Evolutionary conservation across 495 filamentous ascomycete genomes (phyloP).

Genomic region (Oidiodendron maius): DNA sequence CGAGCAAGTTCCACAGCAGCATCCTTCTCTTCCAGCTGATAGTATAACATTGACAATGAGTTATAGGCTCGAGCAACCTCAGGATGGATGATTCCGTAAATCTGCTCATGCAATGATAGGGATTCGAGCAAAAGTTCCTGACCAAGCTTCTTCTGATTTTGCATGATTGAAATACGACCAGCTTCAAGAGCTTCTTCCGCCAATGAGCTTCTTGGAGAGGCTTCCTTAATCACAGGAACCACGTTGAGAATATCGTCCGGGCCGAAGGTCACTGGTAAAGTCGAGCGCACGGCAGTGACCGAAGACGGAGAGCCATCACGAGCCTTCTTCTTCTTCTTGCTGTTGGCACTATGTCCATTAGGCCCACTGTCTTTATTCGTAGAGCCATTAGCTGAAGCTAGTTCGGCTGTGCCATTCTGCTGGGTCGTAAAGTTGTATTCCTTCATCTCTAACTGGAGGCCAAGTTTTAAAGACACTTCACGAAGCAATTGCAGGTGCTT

Average conservation of each 20-base stretch:
- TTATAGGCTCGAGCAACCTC: slow-evolving; percentile 96
- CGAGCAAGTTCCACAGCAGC: slow-evolving; percentile 90
- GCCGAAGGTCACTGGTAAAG: slow-evolving; percentile 59
- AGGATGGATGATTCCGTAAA: slow-evolving; percentile 95
- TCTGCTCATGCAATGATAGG: slow-evolving; percentile 94
- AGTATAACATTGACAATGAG: slow-evolving; percentile 90
- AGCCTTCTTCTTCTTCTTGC: slow-evolving; percentile 70
- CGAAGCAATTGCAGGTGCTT: slow-evolving; percentile 81
- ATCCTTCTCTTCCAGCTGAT: slow-evolving; percentile 90
- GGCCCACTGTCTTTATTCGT: slow-evolving; percentile 19
- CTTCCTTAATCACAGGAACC: slow-evolving; percentile 90
- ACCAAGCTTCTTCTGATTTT: slow-evolving; percentile 91
- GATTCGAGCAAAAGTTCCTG: slow-evolving; percentile 95
- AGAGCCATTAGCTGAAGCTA: slow-evolving; percentile 22
- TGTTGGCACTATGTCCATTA: slow-evolving; percentile 39
- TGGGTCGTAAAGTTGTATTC: slow-evolving; percentile 65
- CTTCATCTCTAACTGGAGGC: slow-evolving; percentile 79
- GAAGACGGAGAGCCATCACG: slow-evolving; percentile 44
- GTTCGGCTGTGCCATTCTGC: slow-evolving; percentile 27
- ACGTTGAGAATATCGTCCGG: slow-evolving; percentile 87
- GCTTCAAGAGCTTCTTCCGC: slow-evolving; percentile 96
- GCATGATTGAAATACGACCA: slow-evolving; percentile 87
- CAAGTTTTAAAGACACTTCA: slow-evolving; percentile 84
- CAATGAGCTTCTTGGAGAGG: slow-evolving; percentile 76
- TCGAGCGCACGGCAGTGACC: slow-evolving; percentile 25